These are phyloP conservation scores for Triticum urartu DNA, from an alignment of 176 grass and related monocot species.

Conservation along the genomic window DNA sequence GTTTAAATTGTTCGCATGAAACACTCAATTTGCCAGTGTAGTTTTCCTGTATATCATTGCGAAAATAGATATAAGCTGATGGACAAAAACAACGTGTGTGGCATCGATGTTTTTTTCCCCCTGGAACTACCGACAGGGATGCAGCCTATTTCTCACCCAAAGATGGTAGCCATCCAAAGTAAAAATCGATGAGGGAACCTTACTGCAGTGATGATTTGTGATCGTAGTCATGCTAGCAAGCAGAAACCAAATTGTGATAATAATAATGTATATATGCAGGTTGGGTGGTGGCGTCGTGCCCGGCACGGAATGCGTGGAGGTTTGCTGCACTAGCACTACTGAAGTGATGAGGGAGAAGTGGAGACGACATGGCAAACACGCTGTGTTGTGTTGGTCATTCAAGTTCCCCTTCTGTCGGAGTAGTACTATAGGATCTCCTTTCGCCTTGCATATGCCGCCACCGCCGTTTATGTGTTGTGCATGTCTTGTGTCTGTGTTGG, in stretches of 20 bases:
- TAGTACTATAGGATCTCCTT: too few relatives aligned
- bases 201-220: neutral
- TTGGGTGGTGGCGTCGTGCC: neutral
- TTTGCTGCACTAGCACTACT: neutral
- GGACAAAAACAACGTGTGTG: conserved; percentile 51
- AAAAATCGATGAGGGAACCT: conserved; percentile 5
- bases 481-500: too few relatives aligned
- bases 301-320: neutral
- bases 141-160: conserved; percentile 56
- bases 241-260: neutral
- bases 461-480: too few relatives aligned
- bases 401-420: too few relatives aligned
- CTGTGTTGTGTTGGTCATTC: neutral
- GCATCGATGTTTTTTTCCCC: conserved; percentile 52
- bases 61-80: neutral
- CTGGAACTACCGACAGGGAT: conserved; percentile 54
- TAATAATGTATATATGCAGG: neutral
- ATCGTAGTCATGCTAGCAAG: neutral
- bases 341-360: neutral
- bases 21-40: neutral
- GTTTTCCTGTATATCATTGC: neutral
- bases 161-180: neutral
- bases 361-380: neutral
- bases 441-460: too few relatives aligned
- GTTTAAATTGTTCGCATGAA: neutral